A percentile compares a stretch with the other conserved stretches of the same genome.
phyloP scores from a whole-genome alignment of 179 eudicot species.

The Sideroxylon spinosum region DNA sequence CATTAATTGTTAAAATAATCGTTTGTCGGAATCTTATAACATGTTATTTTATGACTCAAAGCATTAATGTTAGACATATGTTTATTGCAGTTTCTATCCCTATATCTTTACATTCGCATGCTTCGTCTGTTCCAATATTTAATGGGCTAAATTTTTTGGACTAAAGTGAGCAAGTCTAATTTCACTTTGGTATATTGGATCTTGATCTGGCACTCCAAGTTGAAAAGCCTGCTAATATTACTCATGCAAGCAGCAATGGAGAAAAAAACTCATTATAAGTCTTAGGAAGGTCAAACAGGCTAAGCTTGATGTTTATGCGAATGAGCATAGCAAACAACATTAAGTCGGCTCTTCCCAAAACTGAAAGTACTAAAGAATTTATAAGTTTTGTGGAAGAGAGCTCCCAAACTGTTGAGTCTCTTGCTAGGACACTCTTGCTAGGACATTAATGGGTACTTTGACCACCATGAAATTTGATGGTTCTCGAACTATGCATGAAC shows the following conservation, averaged over 20 bases:
- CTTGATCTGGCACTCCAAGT: neutral
- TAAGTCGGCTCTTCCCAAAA: slow-evolving; percentile 1
- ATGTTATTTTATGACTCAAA: too few species aligned
- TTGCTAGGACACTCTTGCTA: slow-evolving; percentile 23
- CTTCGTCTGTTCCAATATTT: too few species aligned
- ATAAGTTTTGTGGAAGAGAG: slow-evolving; percentile 21
- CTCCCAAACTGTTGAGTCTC: slow-evolving; percentile 16
- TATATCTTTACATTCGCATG: too few species aligned
- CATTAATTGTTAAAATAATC: too few species aligned
- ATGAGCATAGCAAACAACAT: slow-evolving; percentile 7
- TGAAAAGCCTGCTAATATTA: neutral
- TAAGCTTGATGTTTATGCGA: slow-evolving; percentile 22
- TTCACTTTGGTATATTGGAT: neutral
- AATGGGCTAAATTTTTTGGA: neutral
- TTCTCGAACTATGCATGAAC: slow-evolving; percentile 22
- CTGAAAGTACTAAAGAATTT: slow-evolving; percentile 23
- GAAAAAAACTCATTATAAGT: neutral
- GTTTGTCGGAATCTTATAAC: too few species aligned
- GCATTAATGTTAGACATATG: too few species aligned
- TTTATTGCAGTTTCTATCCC: too few species aligned
- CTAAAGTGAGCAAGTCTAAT: neutral
- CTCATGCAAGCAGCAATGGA: neutral
- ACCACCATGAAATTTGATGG: slow-evolving; percentile 25
- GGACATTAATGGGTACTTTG: slow-evolving; percentile 20
- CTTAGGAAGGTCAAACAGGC: slow-evolving; percentile 14